Base-by-base conservation (phyloP, 2,329 filamentous ascomycete species). In the Xylariaceae sp. region DNA sequence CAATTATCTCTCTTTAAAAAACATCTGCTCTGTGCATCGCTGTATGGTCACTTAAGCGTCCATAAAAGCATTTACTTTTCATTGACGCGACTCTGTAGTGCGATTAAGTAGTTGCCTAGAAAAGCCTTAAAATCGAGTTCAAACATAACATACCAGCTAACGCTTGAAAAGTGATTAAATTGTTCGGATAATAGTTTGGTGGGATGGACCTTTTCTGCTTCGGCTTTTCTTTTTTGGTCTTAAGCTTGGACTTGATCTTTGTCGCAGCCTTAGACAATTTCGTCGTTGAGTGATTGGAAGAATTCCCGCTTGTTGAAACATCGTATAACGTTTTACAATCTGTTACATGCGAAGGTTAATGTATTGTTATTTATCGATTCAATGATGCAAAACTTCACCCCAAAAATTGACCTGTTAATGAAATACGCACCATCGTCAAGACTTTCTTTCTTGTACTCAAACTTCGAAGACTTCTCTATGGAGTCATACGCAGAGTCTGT, bases 231-330 rank as follows among this genome's bases (percentile, higher is more conserved):
- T 51, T 39, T 21, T 54, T 62, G 1, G 48, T 32, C 20, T 32
- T 50, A 10, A 65, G 36, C 45, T 62, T 67, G 6, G 62, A 56
- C 51, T 63, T 63, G 18, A 60, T 47, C 27, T 62, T 62, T n/a
- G 45, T 46, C 15, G 58, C 35, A 21, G 59, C 54, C n/a, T 53
- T 58, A 16, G 48, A 55, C 10, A 49, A 57, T 55, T 5, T 48
- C 18, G 44, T 37, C 27, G 41, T 48, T 11, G 42, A 48, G 18
- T 24, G 30, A n/a, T 6, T 40, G 16, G 51, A 55, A 4, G 55
- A 49, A 9, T 10, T 37, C 9, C 50, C 51, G 9, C 37, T 41
- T 24, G 52, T 36, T n/a, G 39, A 13, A 2, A 56, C 9, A 15
- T 57, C 36, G 26, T 37, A 32, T 5, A 61, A 40, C 13, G 46